phyloP scores from a whole-genome alignment of 352 stramenopile species.

The Pythium chondricola region DNA sequence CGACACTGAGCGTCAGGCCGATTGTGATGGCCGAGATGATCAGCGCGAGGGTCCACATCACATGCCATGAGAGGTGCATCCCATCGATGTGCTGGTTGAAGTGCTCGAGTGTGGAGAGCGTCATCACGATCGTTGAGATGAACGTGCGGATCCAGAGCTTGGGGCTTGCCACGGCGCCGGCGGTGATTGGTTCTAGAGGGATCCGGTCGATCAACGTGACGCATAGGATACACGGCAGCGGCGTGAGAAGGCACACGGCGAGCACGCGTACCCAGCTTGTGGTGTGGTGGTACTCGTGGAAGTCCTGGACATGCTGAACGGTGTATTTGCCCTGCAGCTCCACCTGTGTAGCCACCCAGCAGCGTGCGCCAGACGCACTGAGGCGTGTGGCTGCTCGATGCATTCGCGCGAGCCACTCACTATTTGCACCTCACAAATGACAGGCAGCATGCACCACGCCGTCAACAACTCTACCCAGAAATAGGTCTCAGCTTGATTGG shows the following conservation, averaged over 20 bases:
- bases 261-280: slow-evolving; percentile 6
- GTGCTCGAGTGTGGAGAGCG: slow-evolving; percentile 3
- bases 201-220: slow-evolving; percentile 6
- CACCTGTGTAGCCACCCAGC: slow-evolving; percentile 12
- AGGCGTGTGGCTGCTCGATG: too few relatives aligned
- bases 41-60: slow-evolving; percentile 1
- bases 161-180: not conserved
- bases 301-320: slow-evolving; percentile 1
- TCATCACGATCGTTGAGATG: slow-evolving; percentile 1
- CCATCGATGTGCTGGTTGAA: slow-evolving; percentile 10
- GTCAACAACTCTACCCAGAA: too few relatives aligned
- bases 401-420: too few relatives aligned
- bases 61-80: not conserved
- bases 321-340: slow-evolving; percentile 18
- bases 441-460: too few relatives aligned
- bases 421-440: too few relatives aligned
- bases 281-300: not conserved
- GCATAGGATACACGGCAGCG: slow-evolving; percentile 5
- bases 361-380: not conserved
- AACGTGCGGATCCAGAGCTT: slow-evolving; percentile 14
- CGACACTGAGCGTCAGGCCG: slow-evolving; percentile 1
- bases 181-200: slow-evolving; percentile 1
- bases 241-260: slow-evolving; percentile 1
- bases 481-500: too few relatives aligned
- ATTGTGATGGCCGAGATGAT: slow-evolving; percentile 4